Evolutionary conservation across 1,284 basidiomycete genomes (phyloP).

Genomic region (Pseudozyma tsukubaensis): DNA sequence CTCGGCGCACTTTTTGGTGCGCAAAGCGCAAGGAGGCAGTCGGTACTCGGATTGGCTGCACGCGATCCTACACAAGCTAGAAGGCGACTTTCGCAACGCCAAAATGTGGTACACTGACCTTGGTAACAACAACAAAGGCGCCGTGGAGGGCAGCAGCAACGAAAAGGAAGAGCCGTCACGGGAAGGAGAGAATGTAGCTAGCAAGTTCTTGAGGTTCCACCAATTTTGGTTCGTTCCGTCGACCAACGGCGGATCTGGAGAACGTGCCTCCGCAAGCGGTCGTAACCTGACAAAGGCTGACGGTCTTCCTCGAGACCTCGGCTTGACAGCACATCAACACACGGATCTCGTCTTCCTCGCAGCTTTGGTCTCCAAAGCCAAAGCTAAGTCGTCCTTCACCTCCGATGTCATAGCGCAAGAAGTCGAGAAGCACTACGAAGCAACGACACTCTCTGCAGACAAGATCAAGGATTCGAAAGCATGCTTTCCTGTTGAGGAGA

Average conservation of each 20-base stretch:
- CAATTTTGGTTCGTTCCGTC: conserved; percentile 19
- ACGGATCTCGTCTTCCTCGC: conserved; percentile 30
- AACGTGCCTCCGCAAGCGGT: neutral
- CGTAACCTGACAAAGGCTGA: neutral
- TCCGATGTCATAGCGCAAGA: conserved; percentile 1
- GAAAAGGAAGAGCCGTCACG: too few species aligned
- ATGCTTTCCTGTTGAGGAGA: conserved; percentile 16
- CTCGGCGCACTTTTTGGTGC: conserved; percentile 39
- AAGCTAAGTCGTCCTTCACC: neutral
- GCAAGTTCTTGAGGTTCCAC: conserved; percentile 11
- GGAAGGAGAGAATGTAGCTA: neutral
- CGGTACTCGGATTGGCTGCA: conserved; percentile 42
- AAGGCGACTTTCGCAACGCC: conserved; percentile 39
- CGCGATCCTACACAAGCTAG: conserved; percentile 43
- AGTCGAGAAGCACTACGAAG: conserved; percentile 11
- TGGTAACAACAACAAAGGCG: conserved; percentile 19
- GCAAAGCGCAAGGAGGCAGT: conserved; percentile 39
- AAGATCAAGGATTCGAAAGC: conserved; percentile 30
- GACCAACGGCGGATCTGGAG: conserved; percentile 12
- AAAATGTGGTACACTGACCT: conserved; percentile 51
- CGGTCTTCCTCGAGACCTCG: conserved; percentile 3
- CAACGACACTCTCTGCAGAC: conserved; percentile 21
- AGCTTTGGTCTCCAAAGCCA: conserved; percentile 8
- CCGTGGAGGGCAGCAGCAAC: neutral
- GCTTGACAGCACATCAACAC: conserved; percentile 30